These are phyloP conservation scores for Yamadazyma atmosphaerica DNA, from an alignment of 1,139 yeast species.

Conservation along the genomic window DNA sequence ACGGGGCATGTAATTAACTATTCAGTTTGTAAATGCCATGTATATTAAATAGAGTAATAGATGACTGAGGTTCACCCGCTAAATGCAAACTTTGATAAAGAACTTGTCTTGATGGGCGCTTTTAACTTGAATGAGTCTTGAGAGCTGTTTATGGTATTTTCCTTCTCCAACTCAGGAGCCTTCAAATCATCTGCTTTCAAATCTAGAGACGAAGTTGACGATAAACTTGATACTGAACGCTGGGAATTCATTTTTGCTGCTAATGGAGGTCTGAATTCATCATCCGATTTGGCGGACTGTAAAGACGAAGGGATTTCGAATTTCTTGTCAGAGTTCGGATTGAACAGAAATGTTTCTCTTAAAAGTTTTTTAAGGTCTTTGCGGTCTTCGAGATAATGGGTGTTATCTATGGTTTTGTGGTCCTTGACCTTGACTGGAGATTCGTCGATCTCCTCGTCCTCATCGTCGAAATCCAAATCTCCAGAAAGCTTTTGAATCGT, in stretches of 20 bases:
- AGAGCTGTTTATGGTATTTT: not conserved
- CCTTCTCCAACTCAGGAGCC: not conserved
- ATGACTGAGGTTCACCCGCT: slow-evolving; percentile 5
- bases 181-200: slow-evolving; percentile 12
- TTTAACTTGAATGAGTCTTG: no score
- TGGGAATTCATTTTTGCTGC: not conserved
- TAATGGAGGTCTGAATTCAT: not conserved
- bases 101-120: slow-evolving; percentile 7
- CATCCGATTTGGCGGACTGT: not conserved
- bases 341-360: slow-evolving; percentile 29
- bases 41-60: not conserved
- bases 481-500: slow-evolving; percentile 1
- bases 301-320: slow-evolving; percentile 1
- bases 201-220: slow-evolving; percentile 11
- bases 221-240: not conserved
- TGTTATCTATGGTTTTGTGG: not conserved
- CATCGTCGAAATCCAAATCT: slow-evolving; percentile 23
- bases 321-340: slow-evolving; percentile 7
- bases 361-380: slow-evolving; percentile 21
- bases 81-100: slow-evolving; percentile 19
- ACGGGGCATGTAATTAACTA: slow-evolving; percentile 28
- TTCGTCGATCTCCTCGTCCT: slow-evolving; percentile 45
- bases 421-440: slow-evolving; percentile 34
- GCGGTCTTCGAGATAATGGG: slow-evolving; percentile 7
- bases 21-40: slow-evolving; percentile 1